Evolutionary conservation across 2,329 filamentous ascomycete genomes (phyloP).

Genomic region (Phyllosticta ampelicida): DNA sequence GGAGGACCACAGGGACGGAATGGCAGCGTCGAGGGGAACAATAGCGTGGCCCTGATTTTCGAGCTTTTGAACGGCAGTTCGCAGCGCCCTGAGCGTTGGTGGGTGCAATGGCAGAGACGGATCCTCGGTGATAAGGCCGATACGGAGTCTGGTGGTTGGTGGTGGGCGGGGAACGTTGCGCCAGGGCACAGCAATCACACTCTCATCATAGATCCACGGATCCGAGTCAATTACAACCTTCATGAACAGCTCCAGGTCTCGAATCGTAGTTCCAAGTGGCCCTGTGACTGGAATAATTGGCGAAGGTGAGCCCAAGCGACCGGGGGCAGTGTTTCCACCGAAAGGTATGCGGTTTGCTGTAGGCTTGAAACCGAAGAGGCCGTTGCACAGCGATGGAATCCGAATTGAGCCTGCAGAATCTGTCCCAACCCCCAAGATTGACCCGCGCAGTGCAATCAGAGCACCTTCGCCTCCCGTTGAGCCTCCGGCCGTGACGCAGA

Average conservation of each 20-base stretch:
- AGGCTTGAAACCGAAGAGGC: constrained; percentile 29
- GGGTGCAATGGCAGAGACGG: constrained; percentile 27
- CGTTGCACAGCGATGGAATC: constrained; percentile 72
- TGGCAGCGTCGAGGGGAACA: constrained; percentile 15
- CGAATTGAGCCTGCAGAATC: constrained; percentile 54
- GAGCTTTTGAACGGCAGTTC: constrained; percentile 31
- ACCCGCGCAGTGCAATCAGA: constrained; percentile 47
- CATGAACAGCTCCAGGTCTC: constrained; percentile 34
- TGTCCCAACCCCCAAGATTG: constrained; percentile 50
- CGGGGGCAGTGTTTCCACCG: constrained; percentile 17
- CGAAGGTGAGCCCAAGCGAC: constrained; percentile 7
- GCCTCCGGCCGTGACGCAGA: constrained; percentile 50
- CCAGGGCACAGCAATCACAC: constrained; percentile 38
- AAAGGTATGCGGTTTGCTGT: constrained; percentile 36
- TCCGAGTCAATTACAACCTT: constrained; percentile 28
- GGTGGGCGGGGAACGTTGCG: constrained; percentile 15
- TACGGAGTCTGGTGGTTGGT: constrained; percentile 6
- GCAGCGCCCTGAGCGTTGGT: constrained; percentile 27
- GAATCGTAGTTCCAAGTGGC: constrained; percentile 32
- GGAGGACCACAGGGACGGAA: constrained; percentile 19
- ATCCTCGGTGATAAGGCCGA: constrained; percentile 22
- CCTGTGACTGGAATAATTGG: constrained; percentile 31
- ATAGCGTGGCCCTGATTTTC: constrained; percentile 26
- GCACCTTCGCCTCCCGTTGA: constrained; percentile 56
- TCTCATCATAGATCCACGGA: constrained; percentile 38